Base-by-base conservation (phyloP, 148 eudicot species). In the Chenopodium berlandieri region DNA sequence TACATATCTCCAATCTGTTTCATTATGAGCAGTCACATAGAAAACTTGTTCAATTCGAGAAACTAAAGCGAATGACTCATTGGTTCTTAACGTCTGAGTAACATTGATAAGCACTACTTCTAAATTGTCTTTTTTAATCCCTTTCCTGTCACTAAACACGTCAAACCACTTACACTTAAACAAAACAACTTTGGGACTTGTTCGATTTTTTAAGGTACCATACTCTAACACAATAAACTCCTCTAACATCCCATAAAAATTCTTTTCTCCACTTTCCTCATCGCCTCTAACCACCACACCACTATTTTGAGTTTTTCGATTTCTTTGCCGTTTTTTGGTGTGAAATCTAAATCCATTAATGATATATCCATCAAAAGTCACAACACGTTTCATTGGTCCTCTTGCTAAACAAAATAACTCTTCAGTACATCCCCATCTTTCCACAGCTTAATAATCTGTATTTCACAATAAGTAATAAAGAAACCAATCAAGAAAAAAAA, bases 111-210 rank as follows among this genome's bases (percentile, higher is more conserved):
- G 71, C 9, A 13, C 19, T 2, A 20, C 7, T 1, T 40, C 71
- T 7, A 73, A n/a, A 27, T 73, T 73, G 9, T 9, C 19, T 25
- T 25, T 73, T 23, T 47, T 47, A 7, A 73, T 73, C 60, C 75
- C 75, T 34, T 50, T 71, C 25, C 27, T 3, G 11, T 71, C 52
- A 71, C 40, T 19, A 10, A 34, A 71, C 9, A 71, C 75, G 19
- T 71, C 52, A 71, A 71, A 71, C 75, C 75, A 71, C 19, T 34
- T 71, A 71, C 52, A 71, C 74, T 14, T 71, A 44, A 71, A 37
- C 22, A 34, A 71, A 2, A 71, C 8, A 9, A 71, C 22, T 71
- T 30, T 71, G 0, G 50, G 74, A 71, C 74, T 71, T 16, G 74
- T 71, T 30, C 23, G 27, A 63, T 63, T 8, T 10, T 63, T 63